phyloP scores from a whole-genome alignment of 306 rosid species.

The Pyrus pyrifolia region DNA sequence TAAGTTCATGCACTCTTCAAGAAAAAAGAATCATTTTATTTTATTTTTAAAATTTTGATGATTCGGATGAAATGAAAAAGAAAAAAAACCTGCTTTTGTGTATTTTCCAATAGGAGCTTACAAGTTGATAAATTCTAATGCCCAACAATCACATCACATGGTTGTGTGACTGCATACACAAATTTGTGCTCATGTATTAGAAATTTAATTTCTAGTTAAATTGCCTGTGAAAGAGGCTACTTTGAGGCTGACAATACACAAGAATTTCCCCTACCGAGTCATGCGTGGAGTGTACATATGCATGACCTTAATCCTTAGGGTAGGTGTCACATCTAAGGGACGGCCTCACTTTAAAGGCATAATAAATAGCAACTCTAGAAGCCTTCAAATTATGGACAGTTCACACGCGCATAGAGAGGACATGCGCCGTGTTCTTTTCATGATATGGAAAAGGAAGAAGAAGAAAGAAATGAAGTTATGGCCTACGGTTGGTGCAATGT shows the following conservation, averaged over 20 bases:
- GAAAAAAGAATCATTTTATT: no score
- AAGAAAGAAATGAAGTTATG: not conserved
- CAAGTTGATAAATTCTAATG: no score
- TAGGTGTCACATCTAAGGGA: not conserved
- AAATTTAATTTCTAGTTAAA: no score
- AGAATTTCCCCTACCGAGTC: no score
- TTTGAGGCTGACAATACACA: not conserved
- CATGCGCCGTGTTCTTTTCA: not conserved
- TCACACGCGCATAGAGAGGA: not conserved
- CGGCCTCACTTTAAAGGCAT: not conserved
- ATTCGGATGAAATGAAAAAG: no score
- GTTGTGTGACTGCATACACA: no score
- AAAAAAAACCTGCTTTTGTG: no score
- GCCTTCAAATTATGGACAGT: not conserved
- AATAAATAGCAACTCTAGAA: not conserved
- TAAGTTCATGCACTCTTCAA: not conserved
- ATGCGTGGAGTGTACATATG: not conserved
- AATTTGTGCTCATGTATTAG: not conserved
- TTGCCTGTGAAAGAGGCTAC: no score
- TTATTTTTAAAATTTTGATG: no score
- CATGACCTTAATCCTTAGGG: not conserved
- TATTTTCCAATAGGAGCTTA: no score
- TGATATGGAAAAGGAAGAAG: not conserved
- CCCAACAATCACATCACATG: no score
- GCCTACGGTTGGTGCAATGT: constrained; percentile 5